A percentile compares a stretch with the other conserved stretches of the same genome.
phyloP scores from a whole-genome alignment of 1,284 basidiomycete genomes.

The Leccinum griseonigrum region DNA sequence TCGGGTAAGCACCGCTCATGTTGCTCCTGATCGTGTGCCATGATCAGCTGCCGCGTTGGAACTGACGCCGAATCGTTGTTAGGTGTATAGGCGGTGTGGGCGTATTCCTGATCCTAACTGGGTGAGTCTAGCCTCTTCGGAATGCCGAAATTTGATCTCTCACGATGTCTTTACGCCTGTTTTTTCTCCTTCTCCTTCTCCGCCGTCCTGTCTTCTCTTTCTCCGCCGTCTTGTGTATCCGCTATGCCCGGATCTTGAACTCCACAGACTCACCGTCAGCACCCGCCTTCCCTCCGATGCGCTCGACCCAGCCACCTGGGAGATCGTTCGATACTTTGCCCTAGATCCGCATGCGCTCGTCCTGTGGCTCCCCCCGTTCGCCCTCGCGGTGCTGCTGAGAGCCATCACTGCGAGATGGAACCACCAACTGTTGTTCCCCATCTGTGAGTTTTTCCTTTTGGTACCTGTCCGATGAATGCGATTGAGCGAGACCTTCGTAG shows the following conservation, averaged over 20 bases:
- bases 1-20: constrained; percentile 55
- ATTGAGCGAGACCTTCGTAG: constrained; percentile 33
- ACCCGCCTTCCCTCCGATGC: constrained; percentile 82
- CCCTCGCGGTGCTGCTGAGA: constrained; percentile 76
- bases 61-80: neutral
- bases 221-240: neutral
- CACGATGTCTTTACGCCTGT: neutral
- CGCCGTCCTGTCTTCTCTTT: neutral
- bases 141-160: neutral
- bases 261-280: constrained; percentile 72
- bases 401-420: constrained; percentile 79
- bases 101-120: constrained; percentile 87
- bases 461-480: neutral
- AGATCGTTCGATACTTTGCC: constrained; percentile 63
- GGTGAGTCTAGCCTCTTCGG: constrained; percentile 43
- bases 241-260: constrained; percentile 1
- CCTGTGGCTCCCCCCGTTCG: constrained; percentile 77
- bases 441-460: constrained; percentile 54
- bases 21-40: neutral
- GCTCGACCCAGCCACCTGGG: constrained; percentile 63
- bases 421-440: constrained; percentile 91
- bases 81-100: constrained; percentile 97
- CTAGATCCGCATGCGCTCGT: constrained; percentile 57
- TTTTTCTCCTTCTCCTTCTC: neutral
- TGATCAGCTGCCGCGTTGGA: neutral